Conservation (phyloP, 306 rosid species). For the Prunus padus region DNA sequence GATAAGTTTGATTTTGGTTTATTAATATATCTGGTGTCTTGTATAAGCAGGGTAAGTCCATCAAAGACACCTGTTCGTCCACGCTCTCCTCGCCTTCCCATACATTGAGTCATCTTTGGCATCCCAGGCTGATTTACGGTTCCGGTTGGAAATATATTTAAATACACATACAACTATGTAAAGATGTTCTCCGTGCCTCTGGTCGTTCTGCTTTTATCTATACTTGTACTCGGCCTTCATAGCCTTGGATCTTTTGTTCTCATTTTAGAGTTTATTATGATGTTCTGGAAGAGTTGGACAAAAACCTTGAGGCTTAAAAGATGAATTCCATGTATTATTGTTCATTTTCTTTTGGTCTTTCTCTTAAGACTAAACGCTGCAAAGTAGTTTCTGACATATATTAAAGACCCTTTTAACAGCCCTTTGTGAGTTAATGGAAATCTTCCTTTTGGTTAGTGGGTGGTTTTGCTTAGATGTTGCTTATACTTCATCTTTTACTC, state of each 20-base stretch:
- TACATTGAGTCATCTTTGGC: constrained; percentile 22
- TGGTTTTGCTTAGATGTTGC: not conserved
- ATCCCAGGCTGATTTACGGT: constrained; percentile 20
- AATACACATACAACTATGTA: constrained; percentile 26
- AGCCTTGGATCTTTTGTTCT: constrained; percentile 30
- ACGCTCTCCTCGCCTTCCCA: constrained; percentile 38
- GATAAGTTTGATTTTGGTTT: not conserved
- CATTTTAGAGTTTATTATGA: constrained; percentile 20
- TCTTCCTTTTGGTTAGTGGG: not conserved
- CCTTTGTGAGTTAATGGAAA: constrained; percentile 5
- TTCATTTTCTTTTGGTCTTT: constrained; percentile 15
- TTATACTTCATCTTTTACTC: not conserved
- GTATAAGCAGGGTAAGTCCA: constrained; percentile 36
- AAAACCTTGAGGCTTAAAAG: constrained; percentile 30
- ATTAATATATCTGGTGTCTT: not conserved
- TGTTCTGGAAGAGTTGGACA: constrained; percentile 35
- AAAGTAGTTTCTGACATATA: constrained; percentile 3
- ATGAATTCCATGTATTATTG: constrained; percentile 9
- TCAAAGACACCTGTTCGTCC: constrained; percentile 44
- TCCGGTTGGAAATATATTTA: constrained; percentile 10
- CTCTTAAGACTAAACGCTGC: not conserved
- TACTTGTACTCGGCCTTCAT: constrained; percentile 22
- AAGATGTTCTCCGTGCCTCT: constrained; percentile 39
- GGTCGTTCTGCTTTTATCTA: constrained; percentile 24
- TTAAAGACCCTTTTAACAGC: constrained; percentile 17